Evolutionary conservation across 768 basidiomycete species (phyloP).

Genomic region (Russula abietina): DNA sequence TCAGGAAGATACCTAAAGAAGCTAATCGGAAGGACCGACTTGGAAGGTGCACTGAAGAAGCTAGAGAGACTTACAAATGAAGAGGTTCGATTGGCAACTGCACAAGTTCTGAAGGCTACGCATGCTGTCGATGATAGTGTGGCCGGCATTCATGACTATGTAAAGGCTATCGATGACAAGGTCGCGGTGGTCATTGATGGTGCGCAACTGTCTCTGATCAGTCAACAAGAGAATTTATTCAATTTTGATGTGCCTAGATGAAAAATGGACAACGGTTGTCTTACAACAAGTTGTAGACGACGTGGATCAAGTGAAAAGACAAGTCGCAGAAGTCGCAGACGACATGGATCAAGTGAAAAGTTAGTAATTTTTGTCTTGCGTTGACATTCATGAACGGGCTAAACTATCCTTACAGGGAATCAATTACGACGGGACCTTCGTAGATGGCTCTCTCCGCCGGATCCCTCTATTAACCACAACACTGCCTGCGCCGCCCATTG

Average conservation of each 20-base stretch:
- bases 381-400: background rate
- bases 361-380: background rate
- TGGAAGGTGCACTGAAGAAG: background rate
- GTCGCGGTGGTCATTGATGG: background rate
- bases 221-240: background rate
- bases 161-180: background rate
- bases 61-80: background rate
- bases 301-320: background rate
- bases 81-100: background rate
- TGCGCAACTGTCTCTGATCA: background rate
- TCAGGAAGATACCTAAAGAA: background rate
- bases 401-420: background rate
- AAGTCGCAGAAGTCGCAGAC: no score
- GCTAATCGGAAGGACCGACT: background rate
- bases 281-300: background rate
- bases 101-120: background rate
- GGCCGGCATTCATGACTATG: background rate
- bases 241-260: background rate
- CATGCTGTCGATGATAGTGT: background rate
- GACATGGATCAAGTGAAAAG: background rate
- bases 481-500: background rate
- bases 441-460: background rate
- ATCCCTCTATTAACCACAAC: background rate
- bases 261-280: background rate
- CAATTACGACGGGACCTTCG: background rate